Evolutionary conservation across 2,329 filamentous ascomycete species (phyloP), one percentile per base, ranked within the genome.

Genomic region (Aureobasidium namibiae): DNA sequence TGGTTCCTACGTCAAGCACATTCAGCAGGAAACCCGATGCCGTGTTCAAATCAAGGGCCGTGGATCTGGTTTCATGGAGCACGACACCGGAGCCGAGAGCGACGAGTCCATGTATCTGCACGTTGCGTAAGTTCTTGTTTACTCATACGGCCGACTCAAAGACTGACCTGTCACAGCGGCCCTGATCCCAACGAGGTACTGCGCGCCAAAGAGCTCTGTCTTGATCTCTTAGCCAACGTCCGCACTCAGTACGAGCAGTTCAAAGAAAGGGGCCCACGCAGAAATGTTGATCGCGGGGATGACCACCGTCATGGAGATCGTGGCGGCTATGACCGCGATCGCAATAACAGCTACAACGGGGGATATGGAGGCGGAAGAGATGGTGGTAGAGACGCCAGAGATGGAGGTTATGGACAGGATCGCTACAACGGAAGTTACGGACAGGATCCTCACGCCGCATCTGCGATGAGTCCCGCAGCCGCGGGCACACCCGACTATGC

Each of bases 31-130:
- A 74, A 97, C 94, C 14, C 83, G 89, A 63, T 97, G 94, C 72
- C 89, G 92, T 66, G 94, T 99, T 26, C 94, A 99, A 73, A 99
- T 99, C 76, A 99, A 99, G 73, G 94, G 94, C 18, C 90, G 89
- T 63, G 92, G 92, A 39, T 97, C 92, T 56, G 94, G 94, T 14
- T 99, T 95, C 71, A 86, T 95, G 69, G 94, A 99, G 72, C 85
- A 87, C 48, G 84, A 87, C 33, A 95, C 91, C n/a, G 89, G 89
- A 64, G 83, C 80, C 42, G 94, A 99, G 74, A 95, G 90, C 65
- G 92, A 99, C 49, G 92, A 97, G 71, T 84, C 90, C 2, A 97
- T 99, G 91, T 97, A 91, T 70, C 81, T 99, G 46, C 92, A 97
- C 73, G 92, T 97, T 65, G 89, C 94, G 88, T 95, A 81, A 72